phyloP scores from a whole-genome alignment of 2,329 filamentous ascomycete species.

The Parascedosporium putredinis region DNA sequence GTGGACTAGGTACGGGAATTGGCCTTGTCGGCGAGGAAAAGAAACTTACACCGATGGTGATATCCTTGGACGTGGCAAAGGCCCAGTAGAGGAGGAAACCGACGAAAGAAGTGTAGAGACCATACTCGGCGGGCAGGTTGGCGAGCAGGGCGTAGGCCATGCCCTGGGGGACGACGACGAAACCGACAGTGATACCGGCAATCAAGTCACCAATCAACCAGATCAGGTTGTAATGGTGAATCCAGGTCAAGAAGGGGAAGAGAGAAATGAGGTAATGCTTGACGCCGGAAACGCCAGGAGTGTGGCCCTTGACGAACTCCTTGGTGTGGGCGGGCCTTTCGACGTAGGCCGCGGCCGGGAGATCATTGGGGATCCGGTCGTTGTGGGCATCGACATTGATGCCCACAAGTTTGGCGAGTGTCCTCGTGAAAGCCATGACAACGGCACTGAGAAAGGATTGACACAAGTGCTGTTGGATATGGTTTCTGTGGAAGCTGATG shows the following conservation, averaged over 20 bases:
- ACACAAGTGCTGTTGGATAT: background rate
- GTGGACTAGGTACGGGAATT: too few relatives aligned
- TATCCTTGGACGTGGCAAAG: slow-evolving; percentile 67
- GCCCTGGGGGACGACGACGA: slow-evolving; percentile 79
- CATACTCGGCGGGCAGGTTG: slow-evolving; percentile 68
- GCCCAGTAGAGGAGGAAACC: slow-evolving; percentile 69
- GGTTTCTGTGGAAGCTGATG: background rate
- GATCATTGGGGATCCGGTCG: slow-evolving; percentile 16
- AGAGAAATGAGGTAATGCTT: slow-evolving; percentile 27
- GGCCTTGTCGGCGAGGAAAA: too few relatives aligned
- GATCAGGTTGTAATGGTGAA: slow-evolving; percentile 36
- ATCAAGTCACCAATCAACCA: slow-evolving; percentile 38
- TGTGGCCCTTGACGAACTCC: slow-evolving; percentile 8
- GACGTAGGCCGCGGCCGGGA: slow-evolving; percentile 11
- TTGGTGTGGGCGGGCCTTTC: slow-evolving; percentile 8
- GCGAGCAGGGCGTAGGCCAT: slow-evolving; percentile 92
- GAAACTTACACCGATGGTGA: slow-evolving; percentile 56
- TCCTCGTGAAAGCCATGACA: slow-evolving; percentile 5
- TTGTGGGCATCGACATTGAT: slow-evolving; percentile 21
- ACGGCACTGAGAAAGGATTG: background rate
- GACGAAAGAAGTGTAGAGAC: slow-evolving; percentile 75
- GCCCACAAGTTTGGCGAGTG: slow-evolving; percentile 18
- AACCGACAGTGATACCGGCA: slow-evolving; percentile 44
- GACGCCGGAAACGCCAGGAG: slow-evolving; percentile 8
- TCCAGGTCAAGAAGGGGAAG: slow-evolving; percentile 40